These are phyloP conservation scores for Houttuynia cordata DNA, from an alignment of 164 flowering plant species.

Conservation along the genomic window DNA sequence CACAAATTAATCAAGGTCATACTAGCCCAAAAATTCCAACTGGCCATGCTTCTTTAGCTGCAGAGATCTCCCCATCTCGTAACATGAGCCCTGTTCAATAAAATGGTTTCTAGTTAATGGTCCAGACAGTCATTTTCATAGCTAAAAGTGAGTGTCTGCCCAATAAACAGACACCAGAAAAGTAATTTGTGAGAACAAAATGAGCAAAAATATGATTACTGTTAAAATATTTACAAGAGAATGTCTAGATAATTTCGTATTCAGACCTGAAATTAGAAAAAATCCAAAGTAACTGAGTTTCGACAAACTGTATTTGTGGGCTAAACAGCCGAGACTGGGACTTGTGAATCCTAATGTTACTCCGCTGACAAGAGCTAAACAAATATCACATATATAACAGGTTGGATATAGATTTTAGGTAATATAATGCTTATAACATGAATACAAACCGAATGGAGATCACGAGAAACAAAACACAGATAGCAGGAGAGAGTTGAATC, in stretches of 20 bases:
- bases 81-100: slow-evolving; percentile 51
- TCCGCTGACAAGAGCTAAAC: slow-evolving; percentile 78
- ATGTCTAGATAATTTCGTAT: neutral
- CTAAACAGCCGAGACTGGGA: slow-evolving; percentile 78
- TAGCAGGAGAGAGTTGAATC: neutral
- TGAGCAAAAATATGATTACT: neutral
- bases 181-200: neutral
- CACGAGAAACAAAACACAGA: too few species aligned
- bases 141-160: too few species aligned
- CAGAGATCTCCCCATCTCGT: slow-evolving; percentile 66
- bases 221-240: neutral
- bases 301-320: slow-evolving; percentile 54
- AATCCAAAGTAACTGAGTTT: slow-evolving; percentile 77
- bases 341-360: slow-evolving; percentile 61
- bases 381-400: neutral
- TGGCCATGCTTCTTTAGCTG: slow-evolving; percentile 84
- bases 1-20: slow-evolving; percentile 19
- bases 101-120: neutral
- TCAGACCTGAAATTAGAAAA: slow-evolving; percentile 71
- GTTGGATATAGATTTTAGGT: neutral
- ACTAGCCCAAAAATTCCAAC: slow-evolving; percentile 91
- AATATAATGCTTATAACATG: neutral
- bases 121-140: too few species aligned
- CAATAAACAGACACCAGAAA: too few species aligned
- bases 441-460: too few species aligned